Conservation (phyloP, 257 asterid species). For the Salvia rosmarinus region DNA sequence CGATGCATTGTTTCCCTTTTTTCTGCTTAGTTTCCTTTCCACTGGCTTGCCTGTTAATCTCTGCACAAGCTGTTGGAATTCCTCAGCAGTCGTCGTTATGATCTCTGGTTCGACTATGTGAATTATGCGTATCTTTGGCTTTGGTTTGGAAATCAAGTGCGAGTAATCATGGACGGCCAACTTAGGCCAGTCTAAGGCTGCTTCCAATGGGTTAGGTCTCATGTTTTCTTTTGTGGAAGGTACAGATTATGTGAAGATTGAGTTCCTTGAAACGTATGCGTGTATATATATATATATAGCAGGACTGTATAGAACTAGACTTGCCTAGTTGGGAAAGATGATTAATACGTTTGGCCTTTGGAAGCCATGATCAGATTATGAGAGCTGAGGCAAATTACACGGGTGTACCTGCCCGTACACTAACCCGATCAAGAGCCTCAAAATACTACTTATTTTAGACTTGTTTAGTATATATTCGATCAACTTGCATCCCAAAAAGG, state of each 20-base stretch:
- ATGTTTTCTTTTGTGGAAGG: conserved; percentile 28
- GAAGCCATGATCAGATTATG: conserved; percentile 49
- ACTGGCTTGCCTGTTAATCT: conserved; percentile 74
- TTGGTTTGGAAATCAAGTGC: conserved; percentile 47
- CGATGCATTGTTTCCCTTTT: conserved; percentile 21
- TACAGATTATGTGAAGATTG: neutral
- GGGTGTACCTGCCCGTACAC: conserved; percentile 3
- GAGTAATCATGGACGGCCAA: conserved; percentile 49
- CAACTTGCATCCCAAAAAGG: conserved; percentile 29
- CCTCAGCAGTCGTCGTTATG: conserved; percentile 65
- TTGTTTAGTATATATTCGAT: conserved; percentile 15
- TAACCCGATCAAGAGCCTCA: too few relatives aligned
- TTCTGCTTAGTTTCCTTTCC: conserved; percentile 30
- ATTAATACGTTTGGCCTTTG: conserved; percentile 55
- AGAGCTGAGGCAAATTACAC: conserved; percentile 20
- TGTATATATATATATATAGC: conserved; percentile 6
- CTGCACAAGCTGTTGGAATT: conserved; percentile 75
- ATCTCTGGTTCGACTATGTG: conserved; percentile 75
- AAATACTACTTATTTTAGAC: neutral
- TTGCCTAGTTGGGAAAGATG: conserved; percentile 23
- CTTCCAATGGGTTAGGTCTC: conserved; percentile 41
- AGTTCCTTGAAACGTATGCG: conserved; percentile 19
- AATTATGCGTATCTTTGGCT: conserved; percentile 80
- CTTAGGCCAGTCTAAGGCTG: conserved; percentile 41
- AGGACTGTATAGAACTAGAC: too few relatives aligned